Base-by-base conservation (phyloP, 2,329 filamentous ascomycete species). In the Calonectria naviculata region DNA sequence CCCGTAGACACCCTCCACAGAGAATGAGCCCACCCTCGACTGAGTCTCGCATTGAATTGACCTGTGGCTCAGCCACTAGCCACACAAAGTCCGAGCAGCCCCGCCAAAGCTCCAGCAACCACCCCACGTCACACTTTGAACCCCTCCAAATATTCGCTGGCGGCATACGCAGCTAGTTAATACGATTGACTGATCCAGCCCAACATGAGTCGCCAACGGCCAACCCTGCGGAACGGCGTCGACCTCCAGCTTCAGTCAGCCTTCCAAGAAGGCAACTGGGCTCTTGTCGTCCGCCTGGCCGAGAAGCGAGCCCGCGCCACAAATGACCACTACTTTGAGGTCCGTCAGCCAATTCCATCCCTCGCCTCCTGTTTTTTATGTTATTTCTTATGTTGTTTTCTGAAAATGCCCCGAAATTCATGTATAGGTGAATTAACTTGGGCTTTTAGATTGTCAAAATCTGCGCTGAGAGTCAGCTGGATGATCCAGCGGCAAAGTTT, bases 281-380 rank as follows among this genome's bases (percentile, higher is more conserved):
- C 83, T 21, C 81, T 82, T 19, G 88, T 86, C 65, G 82, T 86
- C 29, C 87, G 86, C 31, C 83, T 90, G 17, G 89, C 89, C 17
- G 86, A 88, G 72, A 87, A 89, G 80, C 83, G 87, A 31, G 82
- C 83, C 68, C 86, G 85, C 74, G 80, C 83, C 2, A 84, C 83
- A 47, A 88, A 89, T 63, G 89, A 90, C 47, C 83, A 86, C 9
- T 91, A 91, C 76, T 91, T 88, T 75, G 85, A 89, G 82, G 88
- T 90, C 75, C 70, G 84, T 61, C 44, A 38, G 42, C 61, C 44
- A 49, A 49, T 21, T 17, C 44, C 10, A 44, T 61, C 56, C 52
- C 52, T 38, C 24, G 31, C 52, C 24, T 38, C 24, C 52, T 58
- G 34, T 38, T 36, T 58, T 31, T 38, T 13, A 12, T 38, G 15